Evolutionary conservation across 129 eudicot species (phyloP).

Genomic region (Rutidosis leptorrhynchoides): DNA sequence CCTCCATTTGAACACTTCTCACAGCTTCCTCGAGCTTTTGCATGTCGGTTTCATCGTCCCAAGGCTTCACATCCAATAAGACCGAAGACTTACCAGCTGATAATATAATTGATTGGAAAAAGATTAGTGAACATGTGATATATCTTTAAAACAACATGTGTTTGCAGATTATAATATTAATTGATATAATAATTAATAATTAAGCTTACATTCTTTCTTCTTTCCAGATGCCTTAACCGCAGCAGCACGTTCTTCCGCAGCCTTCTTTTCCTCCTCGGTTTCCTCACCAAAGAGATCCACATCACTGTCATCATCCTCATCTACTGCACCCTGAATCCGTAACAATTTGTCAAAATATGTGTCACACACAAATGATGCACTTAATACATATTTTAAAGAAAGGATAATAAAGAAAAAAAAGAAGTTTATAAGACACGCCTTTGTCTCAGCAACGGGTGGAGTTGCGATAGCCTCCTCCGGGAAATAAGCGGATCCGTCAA

Average conservation of each 20-base stretch:
- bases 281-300: constrained; percentile 96
- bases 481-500: constrained; percentile 62
- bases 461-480: constrained; percentile 52
- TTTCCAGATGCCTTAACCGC: constrained; percentile 71
- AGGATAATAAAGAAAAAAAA: neutral
- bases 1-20: constrained; percentile 72
- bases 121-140: neutral
- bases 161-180: no score
- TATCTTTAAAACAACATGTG: neutral
- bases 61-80: constrained; percentile 78
- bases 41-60: constrained; percentile 99
- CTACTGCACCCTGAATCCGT: constrained; percentile 58
- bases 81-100: constrained; percentile 87
- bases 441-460: constrained; percentile 64
- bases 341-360: neutral
- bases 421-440: constrained; percentile 35
- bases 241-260: constrained; percentile 89
- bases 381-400: neutral
- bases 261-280: constrained; percentile 96
- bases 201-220: constrained; percentile 97
- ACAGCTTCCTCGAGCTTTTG: constrained; percentile 88
- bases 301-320: constrained; percentile 69
- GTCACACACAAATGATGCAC: neutral
- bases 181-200: no score
- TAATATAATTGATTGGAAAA: neutral